Evolutionary conservation across 2,329 filamentous ascomycete genomes (phyloP), one percentile per base, ranked within the genome.

Genomic region (Dothistroma pini): DNA sequence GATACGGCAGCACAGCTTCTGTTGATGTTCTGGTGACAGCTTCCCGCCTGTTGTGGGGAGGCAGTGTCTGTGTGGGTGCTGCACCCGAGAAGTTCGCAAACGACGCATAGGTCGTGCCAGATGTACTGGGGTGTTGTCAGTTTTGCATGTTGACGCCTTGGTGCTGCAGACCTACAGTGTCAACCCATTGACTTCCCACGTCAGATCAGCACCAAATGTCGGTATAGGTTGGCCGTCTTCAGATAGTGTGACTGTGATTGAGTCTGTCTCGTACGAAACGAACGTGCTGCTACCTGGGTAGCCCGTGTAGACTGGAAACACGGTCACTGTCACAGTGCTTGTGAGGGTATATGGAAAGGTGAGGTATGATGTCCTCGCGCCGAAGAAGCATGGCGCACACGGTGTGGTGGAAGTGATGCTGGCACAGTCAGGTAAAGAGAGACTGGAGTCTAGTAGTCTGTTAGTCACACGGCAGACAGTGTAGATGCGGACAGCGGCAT

Each of bases 21-120:
- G 31, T 53, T 12, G 29, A n/a, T 21, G 51, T 53, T 12, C 31
- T 53, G 25, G n/a, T 19, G 14, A 53, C 51, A 6, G 25, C n/a
- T 10, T 53, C 12, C 14, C 51, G 25, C n/a, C 31, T 29, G 31
- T 53, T 19, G 31, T 53, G 21, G 14, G 25, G 9, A 32, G 51
- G n/a, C 5, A 35, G 4, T 19, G 51, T 53, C 6, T 29, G 51
- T 12, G 51, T 14, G 8, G 51, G 51, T n/a, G 51, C 51, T 32
- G 51, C 51, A 8, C 51, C 51, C 10, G 51, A 53, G 29, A 53
- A 53, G 29, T 53, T 53, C n/a, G 25, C 51, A 29, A 53, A 53
- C 8, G 51, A 53, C n/a, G 51, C 51, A 35, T 53, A 53, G 51
- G 51, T 53, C 51, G 51, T 53, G 12, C 51, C 51, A 6, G 51